Base-by-base conservation (phyloP, 2,329 filamentous ascomycete genomes). In the Dendryphion nanum region DNA sequence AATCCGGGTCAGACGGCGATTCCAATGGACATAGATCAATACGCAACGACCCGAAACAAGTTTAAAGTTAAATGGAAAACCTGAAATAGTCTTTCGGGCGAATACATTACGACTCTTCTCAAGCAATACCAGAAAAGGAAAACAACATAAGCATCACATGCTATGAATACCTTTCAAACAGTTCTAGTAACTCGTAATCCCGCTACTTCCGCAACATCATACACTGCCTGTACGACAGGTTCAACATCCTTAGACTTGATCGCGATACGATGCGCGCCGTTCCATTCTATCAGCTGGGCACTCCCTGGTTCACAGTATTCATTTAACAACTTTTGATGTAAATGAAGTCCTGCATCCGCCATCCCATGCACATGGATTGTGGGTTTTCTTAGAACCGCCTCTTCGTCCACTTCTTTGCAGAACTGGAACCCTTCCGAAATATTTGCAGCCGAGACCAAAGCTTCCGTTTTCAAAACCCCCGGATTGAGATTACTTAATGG, bases 311-410 rank as follows among this genome's bases (percentile, higher is more conserved):
- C 71, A 55, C 81, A 86, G 58, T 83, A 89, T 35, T 76, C 63
- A 6, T 77, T 61, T 35, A 80, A 55, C 48, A 83, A 53, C 55
- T 73, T 67, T 38, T 74, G 65, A 56, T 86, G 83, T 30, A 78
- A 63, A 41, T 76, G 66, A 17, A 89, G 53, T 0, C 80, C 81
- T 0, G 75, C 70, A 61, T 85, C 81, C 14, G 68, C 67, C 44
- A 81, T 48, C 0, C 84, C 83, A 64, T 86, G 83, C 1, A 86
- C 80, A 65, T 87, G 83, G 4, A 86, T 59, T 1, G 83, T 85
- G 19, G 82, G 82, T 32, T 81, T 50, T 18, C 57, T 66, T 40
- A 85, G 55, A 17, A 78, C 71, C n/a, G 71, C 70, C 35, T 62
- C 63, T 17, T 58, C 55, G 12, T 72, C 67, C 18, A 74, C 53